These are phyloP conservation scores for Aspergillus luchuensis DNA, from an alignment of 2,329 filamentous ascomycete genomes.

Conservation along the genomic window DNA sequence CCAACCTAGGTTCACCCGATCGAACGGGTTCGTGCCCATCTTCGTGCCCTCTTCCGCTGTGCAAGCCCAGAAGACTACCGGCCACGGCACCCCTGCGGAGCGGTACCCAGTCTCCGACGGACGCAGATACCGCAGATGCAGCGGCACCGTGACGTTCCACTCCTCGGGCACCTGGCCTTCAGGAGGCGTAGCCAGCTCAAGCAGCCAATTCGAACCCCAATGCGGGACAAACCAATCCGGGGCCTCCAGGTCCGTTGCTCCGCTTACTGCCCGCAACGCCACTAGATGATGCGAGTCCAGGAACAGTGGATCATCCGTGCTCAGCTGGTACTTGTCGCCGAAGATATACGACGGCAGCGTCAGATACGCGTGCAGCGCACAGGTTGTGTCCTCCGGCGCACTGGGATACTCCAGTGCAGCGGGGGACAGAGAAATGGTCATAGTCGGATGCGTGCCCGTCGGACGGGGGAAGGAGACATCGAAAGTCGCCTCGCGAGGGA, in stretches of 20 bases:
- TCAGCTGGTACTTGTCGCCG: slow-evolving; percentile 82
- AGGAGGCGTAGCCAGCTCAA: slow-evolving; percentile 66
- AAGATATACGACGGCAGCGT: slow-evolving; percentile 82
- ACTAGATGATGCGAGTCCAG: slow-evolving; percentile 77
- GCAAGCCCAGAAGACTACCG: slow-evolving; percentile 89
- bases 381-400: slow-evolving; percentile 55
- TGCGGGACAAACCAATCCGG: slow-evolving; percentile 74
- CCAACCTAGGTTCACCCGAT: slow-evolving; percentile 80
- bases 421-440: slow-evolving; percentile 66
- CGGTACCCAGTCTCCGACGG: slow-evolving; percentile 60
- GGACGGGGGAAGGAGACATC: slow-evolving; percentile 66
- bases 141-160: slow-evolving; percentile 61
- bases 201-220: slow-evolving; percentile 79
- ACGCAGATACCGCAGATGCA: slow-evolving; percentile 81
- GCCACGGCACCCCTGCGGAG: slow-evolving; percentile 69
- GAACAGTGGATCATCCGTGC: slow-evolving; percentile 62
- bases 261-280: slow-evolving; percentile 66
- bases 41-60: slow-evolving; percentile 60
- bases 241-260: slow-evolving; percentile 86
- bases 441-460: slow-evolving; percentile 79
- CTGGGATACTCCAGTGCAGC: slow-evolving; percentile 52
- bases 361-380: slow-evolving; percentile 75
- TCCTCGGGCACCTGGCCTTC: slow-evolving; percentile 13
- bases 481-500: slow-evolving; percentile 57
- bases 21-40: slow-evolving; percentile 79